Conservation (phyloP, 371 early-diverging fungal species). For the Zopfochytrium polystomum region DNA sequence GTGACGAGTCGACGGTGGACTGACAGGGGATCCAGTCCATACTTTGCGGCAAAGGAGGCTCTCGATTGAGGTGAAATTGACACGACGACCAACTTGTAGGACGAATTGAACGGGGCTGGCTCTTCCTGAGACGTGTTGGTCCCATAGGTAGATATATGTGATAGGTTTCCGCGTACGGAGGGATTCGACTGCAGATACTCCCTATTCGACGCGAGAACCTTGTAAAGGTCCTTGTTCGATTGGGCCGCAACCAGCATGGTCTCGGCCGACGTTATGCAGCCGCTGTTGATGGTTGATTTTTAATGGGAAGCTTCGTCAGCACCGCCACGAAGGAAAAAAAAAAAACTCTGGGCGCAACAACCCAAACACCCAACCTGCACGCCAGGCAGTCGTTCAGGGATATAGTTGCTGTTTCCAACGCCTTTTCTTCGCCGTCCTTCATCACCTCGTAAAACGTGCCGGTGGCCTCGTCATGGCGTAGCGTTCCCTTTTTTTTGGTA, state of each 20-base stretch:
- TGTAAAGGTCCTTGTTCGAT: slow-evolving; percentile 80
- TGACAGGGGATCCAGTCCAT: slow-evolving; percentile 51
- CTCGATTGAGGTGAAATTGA: slow-evolving; percentile 89
- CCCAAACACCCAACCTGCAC: slow-evolving; percentile 67
- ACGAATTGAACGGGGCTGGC: too few relatives aligned
- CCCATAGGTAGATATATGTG: too few relatives aligned
- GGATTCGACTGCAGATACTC: slow-evolving; percentile 32
- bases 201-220: slow-evolving; percentile 66
- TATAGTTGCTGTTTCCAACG: slow-evolving; percentile 81
- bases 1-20: slow-evolving; percentile 45
- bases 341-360: not conserved
- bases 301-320: too few relatives aligned
- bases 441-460: slow-evolving; percentile 80
- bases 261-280: slow-evolving; percentile 97
- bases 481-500: slow-evolving; percentile 36
- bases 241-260: slow-evolving; percentile 87
- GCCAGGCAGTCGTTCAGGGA: slow-evolving; percentile 94
- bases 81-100: slow-evolving; percentile 64
- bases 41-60: slow-evolving; percentile 88
- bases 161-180: too few relatives aligned
- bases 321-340: slow-evolving; percentile 4
- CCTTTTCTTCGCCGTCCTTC: slow-evolving; percentile 74
- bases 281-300: slow-evolving; percentile 56
- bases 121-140: too few relatives aligned
- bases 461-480: slow-evolving; percentile 49